Percentiles rank a stretch among this genome's conserved stretches.
These are phyloP conservation scores for Ceratocystis papillata DNA, from an alignment of 2,329 filamentous ascomycete species.

Conservation along the genomic window DNA sequence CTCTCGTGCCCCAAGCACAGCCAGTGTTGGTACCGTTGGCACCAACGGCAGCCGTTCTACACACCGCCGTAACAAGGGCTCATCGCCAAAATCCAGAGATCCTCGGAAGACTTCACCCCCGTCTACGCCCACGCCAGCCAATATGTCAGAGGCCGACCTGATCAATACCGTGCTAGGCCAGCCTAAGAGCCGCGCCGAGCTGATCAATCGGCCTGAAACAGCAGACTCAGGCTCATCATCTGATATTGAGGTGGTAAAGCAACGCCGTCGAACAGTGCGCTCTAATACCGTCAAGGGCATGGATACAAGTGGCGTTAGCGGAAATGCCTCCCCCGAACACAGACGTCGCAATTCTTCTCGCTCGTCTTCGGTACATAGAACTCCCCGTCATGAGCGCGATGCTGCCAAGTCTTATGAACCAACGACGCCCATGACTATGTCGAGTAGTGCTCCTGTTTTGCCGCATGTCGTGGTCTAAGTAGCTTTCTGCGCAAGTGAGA, in stretches of 20 bases:
- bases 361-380: neutral
- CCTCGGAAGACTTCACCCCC: constrained; percentile 20
- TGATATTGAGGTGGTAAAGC: constrained; percentile 21
- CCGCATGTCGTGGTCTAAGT: constrained; percentile 20
- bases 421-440: constrained; percentile 21
- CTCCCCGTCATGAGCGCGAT: neutral
- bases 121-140: constrained; percentile 16
- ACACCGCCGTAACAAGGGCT: constrained; percentile 26
- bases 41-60: constrained; percentile 23
- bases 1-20: constrained; percentile 49
- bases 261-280: constrained; percentile 16
- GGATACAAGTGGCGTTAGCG: constrained; percentile 6
- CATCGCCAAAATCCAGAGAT: constrained; percentile 27
- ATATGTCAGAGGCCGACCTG: constrained; percentile 35
- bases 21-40: constrained; percentile 30
- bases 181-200: constrained; percentile 20
- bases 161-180: constrained; percentile 35
- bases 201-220: constrained; percentile 17
- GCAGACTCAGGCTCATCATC: constrained; percentile 22
- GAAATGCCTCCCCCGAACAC: constrained; percentile 1
- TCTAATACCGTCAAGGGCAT: constrained; percentile 21
- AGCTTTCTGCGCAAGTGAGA: neutral
- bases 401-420: constrained; percentile 19
- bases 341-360: constrained; percentile 1
- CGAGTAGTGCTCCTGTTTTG: constrained; percentile 18